Evolutionary conservation across 345 rosid genomes (phyloP).

Genomic region (Mercurialis annua): DNA sequence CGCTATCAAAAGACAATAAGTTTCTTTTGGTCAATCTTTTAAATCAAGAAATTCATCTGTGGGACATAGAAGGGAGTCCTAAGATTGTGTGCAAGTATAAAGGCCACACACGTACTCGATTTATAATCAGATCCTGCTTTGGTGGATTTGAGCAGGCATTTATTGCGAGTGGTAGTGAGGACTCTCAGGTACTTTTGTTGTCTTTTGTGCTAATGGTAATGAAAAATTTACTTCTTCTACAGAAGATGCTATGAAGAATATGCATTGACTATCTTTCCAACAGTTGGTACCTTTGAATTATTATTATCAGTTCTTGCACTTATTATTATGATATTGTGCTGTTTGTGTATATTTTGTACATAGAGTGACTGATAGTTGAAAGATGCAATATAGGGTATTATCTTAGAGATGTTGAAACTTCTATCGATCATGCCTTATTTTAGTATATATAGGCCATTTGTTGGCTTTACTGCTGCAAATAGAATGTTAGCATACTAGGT

Average conservation of each 20-base stretch:
- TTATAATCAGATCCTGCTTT: slow-evolving; percentile 65
- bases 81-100: slow-evolving; percentile 48
- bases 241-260: not conserved
- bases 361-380: not conserved
- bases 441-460: not conserved
- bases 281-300: not conserved
- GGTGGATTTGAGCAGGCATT: slow-evolving; percentile 66
- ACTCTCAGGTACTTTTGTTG: slow-evolving; percentile 50
- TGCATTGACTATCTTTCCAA: not conserved
- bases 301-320: not conserved
- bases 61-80: slow-evolving; percentile 49
- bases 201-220: not conserved
- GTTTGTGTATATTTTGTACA: not conserved
- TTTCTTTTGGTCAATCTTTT: slow-evolving; percentile 56
- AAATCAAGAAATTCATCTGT: slow-evolving; percentile 64
- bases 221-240: not conserved
- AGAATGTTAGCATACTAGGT: not conserved
- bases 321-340: not conserved
- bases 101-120: slow-evolving; percentile 39
- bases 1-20: slow-evolving; percentile 50
- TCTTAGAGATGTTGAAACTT: not conserved
- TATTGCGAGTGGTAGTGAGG: slow-evolving; percentile 74
- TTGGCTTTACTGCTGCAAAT: not conserved
- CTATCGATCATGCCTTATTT: not conserved
- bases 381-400: slow-evolving; percentile 6